Conservation (phyloP, 306 rosid genomes). For the Begonia masoniana region DNA sequence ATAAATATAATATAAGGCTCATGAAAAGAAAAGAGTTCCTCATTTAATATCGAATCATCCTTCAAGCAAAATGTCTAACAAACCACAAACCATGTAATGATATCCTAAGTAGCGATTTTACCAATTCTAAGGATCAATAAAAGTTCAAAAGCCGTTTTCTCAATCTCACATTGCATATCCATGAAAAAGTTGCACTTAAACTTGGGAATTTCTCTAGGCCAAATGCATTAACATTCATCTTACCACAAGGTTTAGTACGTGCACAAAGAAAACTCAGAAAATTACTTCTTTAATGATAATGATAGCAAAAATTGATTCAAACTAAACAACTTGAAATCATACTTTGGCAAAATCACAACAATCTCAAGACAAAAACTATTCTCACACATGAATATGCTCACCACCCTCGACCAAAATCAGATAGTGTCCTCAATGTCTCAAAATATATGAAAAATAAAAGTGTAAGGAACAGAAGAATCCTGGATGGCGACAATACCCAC, state of each 20-base stretch:
- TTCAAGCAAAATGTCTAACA: not conserved
- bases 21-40: no score
- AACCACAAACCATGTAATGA: not conserved
- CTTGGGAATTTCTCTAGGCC: not conserved
- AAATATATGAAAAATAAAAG: no score
- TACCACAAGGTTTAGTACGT: slow-evolving; percentile 1
- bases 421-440: not conserved
- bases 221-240: not conserved
- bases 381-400: not conserved
- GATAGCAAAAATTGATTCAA: slow-evolving; percentile 1
- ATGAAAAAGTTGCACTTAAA: not conserved
- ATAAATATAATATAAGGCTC: no score
- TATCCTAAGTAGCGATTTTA: not conserved
- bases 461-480: not conserved
- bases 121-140: not conserved
- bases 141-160: not conserved
- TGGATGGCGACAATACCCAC: no score
- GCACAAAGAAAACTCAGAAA: not conserved
- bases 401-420: not conserved
- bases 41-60: no score
- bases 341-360: not conserved
- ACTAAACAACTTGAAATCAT: not conserved
- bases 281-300: not conserved
- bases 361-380: not conserved
- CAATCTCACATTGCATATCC: not conserved